Evolutionary conservation across 805 yeast species (phyloP).

Genomic region (Hanseniaspora occidentalis): DNA sequence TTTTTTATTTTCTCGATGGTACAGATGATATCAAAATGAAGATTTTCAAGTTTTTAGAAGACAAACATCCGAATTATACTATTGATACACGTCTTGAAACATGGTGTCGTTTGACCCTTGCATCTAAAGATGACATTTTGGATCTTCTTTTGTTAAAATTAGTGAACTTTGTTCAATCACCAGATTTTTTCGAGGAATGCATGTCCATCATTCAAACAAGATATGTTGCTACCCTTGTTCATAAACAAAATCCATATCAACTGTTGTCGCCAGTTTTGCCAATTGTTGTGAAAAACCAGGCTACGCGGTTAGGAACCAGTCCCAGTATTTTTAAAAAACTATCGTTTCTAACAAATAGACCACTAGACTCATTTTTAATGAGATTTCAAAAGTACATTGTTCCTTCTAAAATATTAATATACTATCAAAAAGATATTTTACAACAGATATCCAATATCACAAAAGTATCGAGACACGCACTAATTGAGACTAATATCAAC

Average conservation of each 20-base stretch:
- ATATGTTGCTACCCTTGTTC: conserved; percentile 38
- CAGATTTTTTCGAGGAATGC: conserved; percentile 45
- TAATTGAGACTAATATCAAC: background rate
- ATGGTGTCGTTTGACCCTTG: conserved; percentile 53
- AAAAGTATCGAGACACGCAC: background rate
- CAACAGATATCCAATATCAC: conserved; percentile 20
- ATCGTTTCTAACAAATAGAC: conserved; percentile 52
- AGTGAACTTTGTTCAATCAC: conserved; percentile 52
- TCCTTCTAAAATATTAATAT: conserved; percentile 55
- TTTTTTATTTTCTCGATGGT: conserved; percentile 33
- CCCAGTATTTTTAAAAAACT: conserved; percentile 45
- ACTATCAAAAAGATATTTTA: conserved; percentile 50
- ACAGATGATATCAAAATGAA: background rate
- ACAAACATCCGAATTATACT: conserved; percentile 3
- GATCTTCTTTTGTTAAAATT: conserved; percentile 55
- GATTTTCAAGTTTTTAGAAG: background rate
- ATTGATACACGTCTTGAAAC: conserved; percentile 19
- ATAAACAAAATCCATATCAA: conserved; percentile 61
- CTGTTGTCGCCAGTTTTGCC: conserved; percentile 71
- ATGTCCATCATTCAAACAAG: conserved; percentile 57
- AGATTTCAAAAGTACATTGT: conserved; percentile 64
- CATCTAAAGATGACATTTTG: conserved; percentile 54
- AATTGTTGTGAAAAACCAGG: conserved; percentile 49
- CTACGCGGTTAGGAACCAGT: conserved; percentile 37
- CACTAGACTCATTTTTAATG: conserved; percentile 46